These are phyloP conservation scores for Penicillium ochrochloron DNA, from an alignment of 495 filamentous ascomycete genomes.

Conservation along the genomic window DNA sequence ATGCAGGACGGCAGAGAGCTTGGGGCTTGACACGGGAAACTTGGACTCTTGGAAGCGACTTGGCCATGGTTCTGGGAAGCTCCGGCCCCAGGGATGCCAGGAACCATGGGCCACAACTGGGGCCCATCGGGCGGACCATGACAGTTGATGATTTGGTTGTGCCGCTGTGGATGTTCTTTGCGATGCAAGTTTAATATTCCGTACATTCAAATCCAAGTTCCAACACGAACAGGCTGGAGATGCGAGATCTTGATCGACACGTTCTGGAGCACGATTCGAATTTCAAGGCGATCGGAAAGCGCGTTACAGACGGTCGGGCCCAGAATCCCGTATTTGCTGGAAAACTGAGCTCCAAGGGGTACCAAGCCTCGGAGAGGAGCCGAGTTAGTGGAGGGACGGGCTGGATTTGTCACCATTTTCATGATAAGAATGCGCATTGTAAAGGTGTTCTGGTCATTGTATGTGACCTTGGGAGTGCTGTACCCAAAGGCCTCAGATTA, in stretches of 20 bases:
- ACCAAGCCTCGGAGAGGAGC: background rate
- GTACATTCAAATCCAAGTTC: background rate
- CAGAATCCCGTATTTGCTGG: background rate
- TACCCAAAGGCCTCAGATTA: background rate
- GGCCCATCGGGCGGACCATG: background rate
- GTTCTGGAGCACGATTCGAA: background rate
- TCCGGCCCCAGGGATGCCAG: conserved; percentile 11
- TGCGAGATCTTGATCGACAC: conserved; percentile 16
- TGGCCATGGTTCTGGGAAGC: conserved; percentile 9
- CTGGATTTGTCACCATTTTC: background rate
- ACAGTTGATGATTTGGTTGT: background rate
- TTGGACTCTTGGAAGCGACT: background rate
- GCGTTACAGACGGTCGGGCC: background rate
- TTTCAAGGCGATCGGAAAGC: background rate
- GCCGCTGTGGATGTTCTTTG: background rate
- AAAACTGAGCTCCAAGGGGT: background rate
- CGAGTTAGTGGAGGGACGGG: too few relatives aligned
- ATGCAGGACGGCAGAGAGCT: conserved; percentile 8
- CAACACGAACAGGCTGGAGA: background rate
- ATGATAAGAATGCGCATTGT: background rate
- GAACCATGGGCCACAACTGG: conserved; percentile 13
- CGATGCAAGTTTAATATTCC: background rate
- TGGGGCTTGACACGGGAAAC: background rate
- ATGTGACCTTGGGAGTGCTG: background rate
- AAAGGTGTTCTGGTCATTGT: background rate